These are phyloP conservation scores for Neoscytalidium dimidiatum DNA, from an alignment of 2,329 filamentous ascomycete genomes.

Conservation along the genomic window DNA sequence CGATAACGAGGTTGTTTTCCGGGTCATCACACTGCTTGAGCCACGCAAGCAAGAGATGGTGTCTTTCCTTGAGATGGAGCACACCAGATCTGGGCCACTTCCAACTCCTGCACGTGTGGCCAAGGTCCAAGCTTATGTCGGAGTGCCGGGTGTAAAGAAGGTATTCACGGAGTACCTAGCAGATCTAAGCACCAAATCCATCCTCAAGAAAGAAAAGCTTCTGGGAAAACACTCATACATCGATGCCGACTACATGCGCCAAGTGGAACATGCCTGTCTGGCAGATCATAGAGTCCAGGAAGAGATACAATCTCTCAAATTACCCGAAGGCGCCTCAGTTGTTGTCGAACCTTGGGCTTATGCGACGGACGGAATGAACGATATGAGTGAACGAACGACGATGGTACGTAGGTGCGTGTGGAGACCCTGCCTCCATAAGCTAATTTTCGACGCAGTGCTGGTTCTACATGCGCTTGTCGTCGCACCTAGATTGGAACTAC, in stretches of 20 bases:
- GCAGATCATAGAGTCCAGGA: slow-evolving; percentile 45
- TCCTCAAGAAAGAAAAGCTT: slow-evolving; percentile 35
- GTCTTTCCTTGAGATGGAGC: slow-evolving; percentile 48
- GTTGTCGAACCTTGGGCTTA: slow-evolving; percentile 60
- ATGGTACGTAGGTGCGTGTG: slow-evolving; percentile 51
- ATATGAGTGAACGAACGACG: slow-evolving; percentile 50
- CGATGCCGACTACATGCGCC: slow-evolving; percentile 52
- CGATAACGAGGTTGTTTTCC: slow-evolving; percentile 44
- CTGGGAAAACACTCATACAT: slow-evolving; percentile 51
- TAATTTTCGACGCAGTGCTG: slow-evolving; percentile 32
- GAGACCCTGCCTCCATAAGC: background rate
- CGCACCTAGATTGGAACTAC: slow-evolving; percentile 55
- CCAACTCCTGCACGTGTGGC: slow-evolving; percentile 41
- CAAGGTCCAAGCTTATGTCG: slow-evolving; percentile 40
- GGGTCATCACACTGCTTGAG: slow-evolving; percentile 54
- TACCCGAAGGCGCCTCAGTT: slow-evolving; percentile 49
- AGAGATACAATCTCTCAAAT: slow-evolving; percentile 44
- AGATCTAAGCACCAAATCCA: slow-evolving; percentile 24
- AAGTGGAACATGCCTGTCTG: slow-evolving; percentile 51
- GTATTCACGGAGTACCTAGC: slow-evolving; percentile 41
- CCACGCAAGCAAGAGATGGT: slow-evolving; percentile 53
- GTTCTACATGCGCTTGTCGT: slow-evolving; percentile 40
- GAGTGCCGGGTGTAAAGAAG: slow-evolving; percentile 14
- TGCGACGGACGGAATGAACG: slow-evolving; percentile 55
- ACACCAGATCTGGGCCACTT: slow-evolving; percentile 28